Percentiles rank a stretch among this genome's conserved stretches.
These are phyloP conservation scores for Colletotrichum zoysiae DNA, from an alignment of 2,329 filamentous ascomycete species.

Conservation along the genomic window DNA sequence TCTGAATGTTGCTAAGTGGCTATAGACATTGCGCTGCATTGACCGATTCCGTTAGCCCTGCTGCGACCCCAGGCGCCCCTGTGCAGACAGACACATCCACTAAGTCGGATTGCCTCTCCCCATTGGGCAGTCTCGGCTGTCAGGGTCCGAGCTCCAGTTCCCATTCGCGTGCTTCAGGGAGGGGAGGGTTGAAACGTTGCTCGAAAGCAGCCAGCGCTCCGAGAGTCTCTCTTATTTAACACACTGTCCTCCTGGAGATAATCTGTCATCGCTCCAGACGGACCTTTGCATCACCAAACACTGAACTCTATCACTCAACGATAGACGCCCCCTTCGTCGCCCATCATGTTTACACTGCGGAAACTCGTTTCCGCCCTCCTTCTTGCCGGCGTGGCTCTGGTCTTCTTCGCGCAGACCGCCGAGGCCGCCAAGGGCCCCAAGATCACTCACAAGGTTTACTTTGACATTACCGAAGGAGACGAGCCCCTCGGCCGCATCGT, in stretches of 20 bases:
- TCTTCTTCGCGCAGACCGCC: constrained; percentile 81
- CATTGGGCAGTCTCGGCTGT: constrained; percentile 37
- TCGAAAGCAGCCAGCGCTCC: constrained; percentile 14
- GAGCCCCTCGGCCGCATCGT: constrained; percentile 80
- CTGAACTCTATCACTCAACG: constrained; percentile 21
- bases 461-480: constrained; percentile 84
- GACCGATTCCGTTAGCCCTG: constrained; percentile 8
- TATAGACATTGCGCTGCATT: constrained; percentile 18
- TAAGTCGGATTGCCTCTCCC: constrained; percentile 27
- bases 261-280: constrained; percentile 21
- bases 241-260: constrained; percentile 23
- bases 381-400: constrained; percentile 79
- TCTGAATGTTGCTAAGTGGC: not conserved
- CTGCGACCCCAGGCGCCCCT: constrained; percentile 1
- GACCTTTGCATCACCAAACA: constrained; percentile 16
- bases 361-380: constrained; percentile 79
- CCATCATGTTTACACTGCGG: constrained; percentile 80
- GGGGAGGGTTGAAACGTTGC: constrained; percentile 41
- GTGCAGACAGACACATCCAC: constrained; percentile 12
- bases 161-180: constrained; percentile 41
- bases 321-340: constrained; percentile 28
- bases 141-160: constrained; percentile 39
- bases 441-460: constrained; percentile 96
- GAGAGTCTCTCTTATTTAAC: constrained; percentile 12
- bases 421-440: constrained; percentile 88